phyloP scores from a whole-genome alignment of 768 basidiomycete species.

The Tulasnella sp. region DNA sequence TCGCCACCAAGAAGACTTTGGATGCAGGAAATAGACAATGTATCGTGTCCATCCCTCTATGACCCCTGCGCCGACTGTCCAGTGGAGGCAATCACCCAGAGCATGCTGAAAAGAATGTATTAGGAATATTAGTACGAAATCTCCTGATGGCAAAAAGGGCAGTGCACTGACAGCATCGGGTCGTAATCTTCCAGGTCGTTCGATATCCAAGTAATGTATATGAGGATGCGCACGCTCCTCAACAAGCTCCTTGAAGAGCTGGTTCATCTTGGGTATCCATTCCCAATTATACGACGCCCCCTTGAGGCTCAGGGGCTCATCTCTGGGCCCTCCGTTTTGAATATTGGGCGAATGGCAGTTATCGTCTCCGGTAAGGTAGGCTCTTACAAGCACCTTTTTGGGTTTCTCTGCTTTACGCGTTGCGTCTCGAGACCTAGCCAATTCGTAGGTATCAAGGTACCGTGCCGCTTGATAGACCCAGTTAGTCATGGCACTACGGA shows the following conservation, averaged over 20 bases:
- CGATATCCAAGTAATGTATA: constrained; percentile 47
- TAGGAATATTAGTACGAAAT: background rate
- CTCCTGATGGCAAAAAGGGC: background rate
- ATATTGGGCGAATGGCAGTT: constrained; percentile 39
- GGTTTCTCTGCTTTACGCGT: background rate
- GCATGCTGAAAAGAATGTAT: constrained; percentile 26
- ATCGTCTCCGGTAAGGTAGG: constrained; percentile 55
- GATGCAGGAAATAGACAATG: constrained; percentile 32
- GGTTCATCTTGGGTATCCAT: constrained; percentile 44
- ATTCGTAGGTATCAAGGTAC: constrained; percentile 27
- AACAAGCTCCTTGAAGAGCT: constrained; percentile 43
- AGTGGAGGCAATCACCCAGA: constrained; percentile 35
- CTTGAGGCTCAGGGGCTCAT: constrained; percentile 30
- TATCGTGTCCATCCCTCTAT: constrained; percentile 42
- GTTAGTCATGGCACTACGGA: constrained; percentile 39
- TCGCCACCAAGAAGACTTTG: too few relatives aligned
- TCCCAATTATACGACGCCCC: constrained; percentile 55
- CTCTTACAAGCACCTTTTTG: constrained; percentile 36
- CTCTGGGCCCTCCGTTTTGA: constrained; percentile 31
- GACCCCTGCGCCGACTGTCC: constrained; percentile 36
- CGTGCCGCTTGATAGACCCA: constrained; percentile 44
- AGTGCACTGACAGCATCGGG: constrained; percentile 45
- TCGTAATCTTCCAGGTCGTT: constrained; percentile 45
- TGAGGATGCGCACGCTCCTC: constrained; percentile 35
- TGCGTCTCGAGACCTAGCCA: too few relatives aligned